A percentile compares a stretch with the other conserved stretches of the same genome.
Conservation (phyloP, 2,329 filamentous ascomycete species). For the Talaromyces pinophilus region DNA sequence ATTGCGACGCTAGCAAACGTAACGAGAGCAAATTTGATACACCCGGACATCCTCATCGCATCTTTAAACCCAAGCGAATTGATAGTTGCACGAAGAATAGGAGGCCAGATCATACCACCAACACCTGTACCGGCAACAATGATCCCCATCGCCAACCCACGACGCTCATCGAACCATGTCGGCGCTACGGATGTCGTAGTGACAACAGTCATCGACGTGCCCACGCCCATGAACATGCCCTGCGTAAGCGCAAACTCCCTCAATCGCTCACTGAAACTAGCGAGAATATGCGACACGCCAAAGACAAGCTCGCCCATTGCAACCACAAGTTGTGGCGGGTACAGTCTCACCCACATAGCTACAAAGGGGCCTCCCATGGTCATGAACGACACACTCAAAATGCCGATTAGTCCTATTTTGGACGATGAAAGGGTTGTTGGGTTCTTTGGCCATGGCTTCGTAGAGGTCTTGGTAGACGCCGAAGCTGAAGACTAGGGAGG, state of each 20-base stretch:
- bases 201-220: neutral
- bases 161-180: neutral
- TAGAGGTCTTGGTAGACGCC: conserved; percentile 43
- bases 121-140: neutral
- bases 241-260: neutral
- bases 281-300: neutral
- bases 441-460: neutral
- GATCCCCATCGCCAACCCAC: neutral
- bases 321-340: neutral
- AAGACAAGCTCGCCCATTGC: neutral
- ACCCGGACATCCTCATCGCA: neutral
- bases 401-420: neutral
- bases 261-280: neutral
- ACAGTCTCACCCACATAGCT: neutral
- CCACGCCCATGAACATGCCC: neutral
- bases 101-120: neutral
- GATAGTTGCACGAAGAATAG: neutral
- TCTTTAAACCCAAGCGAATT: neutral
- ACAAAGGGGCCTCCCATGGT: neutral
- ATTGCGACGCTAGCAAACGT: neutral
- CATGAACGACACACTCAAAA: neutral
- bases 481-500: conserved; percentile 43
- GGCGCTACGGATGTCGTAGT: neutral
- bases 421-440: neutral
- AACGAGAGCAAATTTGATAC: neutral